These are phyloP conservation scores for Cryptococcus wingfieldii DNA, from an alignment of 1,284 basidiomycete genomes.

Conservation along the genomic window DNA sequence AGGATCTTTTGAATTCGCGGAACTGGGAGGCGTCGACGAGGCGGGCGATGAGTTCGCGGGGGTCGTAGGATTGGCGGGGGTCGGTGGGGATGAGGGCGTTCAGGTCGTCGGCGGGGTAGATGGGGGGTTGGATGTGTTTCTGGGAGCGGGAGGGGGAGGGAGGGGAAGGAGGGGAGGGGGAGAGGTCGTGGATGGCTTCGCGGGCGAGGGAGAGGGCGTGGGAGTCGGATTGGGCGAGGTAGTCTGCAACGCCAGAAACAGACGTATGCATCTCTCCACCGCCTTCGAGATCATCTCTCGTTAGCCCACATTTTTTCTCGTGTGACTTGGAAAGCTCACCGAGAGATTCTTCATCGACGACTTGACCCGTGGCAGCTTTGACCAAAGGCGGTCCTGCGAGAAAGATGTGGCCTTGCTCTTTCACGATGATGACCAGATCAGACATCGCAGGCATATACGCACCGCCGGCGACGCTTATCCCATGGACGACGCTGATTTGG, in stretches of 20 bases:
- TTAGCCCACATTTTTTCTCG: too few species aligned
- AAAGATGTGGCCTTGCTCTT: slow-evolving; percentile 87
- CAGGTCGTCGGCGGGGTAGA: slow-evolving; percentile 75
- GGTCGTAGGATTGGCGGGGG: slow-evolving; percentile 80
- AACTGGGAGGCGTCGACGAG: slow-evolving; percentile 88
- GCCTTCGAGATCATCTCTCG: slow-evolving; percentile 12
- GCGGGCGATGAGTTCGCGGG: slow-evolving; percentile 87
- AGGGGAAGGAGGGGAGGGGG: slow-evolving; percentile 29
- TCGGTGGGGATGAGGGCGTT: slow-evolving; percentile 90
- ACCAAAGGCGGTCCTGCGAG: slow-evolving; percentile 93
- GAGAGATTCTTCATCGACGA: slow-evolving; percentile 85
- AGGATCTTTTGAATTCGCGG: slow-evolving; percentile 93
- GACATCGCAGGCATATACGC: slow-evolving; percentile 92
- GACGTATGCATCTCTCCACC: slow-evolving; percentile 89
- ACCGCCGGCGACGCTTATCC: slow-evolving; percentile 77
- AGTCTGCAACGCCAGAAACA: slow-evolving; percentile 90
- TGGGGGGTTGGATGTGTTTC: slow-evolving; percentile 52
- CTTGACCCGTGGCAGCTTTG: slow-evolving; percentile 90
- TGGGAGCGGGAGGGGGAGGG: background rate
- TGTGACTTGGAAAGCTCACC: slow-evolving; percentile 53
- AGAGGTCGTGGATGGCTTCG: slow-evolving; percentile 74
- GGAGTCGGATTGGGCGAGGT: slow-evolving; percentile 80
- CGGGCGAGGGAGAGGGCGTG: slow-evolving; percentile 83
- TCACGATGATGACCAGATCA: slow-evolving; percentile 90
- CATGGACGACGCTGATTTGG: slow-evolving; percentile 88